Percentiles rank a stretch among this genome's conserved stretches.
Conservation (phyloP, 208 protist genomes). For the Borovskyia barvae region DNA sequence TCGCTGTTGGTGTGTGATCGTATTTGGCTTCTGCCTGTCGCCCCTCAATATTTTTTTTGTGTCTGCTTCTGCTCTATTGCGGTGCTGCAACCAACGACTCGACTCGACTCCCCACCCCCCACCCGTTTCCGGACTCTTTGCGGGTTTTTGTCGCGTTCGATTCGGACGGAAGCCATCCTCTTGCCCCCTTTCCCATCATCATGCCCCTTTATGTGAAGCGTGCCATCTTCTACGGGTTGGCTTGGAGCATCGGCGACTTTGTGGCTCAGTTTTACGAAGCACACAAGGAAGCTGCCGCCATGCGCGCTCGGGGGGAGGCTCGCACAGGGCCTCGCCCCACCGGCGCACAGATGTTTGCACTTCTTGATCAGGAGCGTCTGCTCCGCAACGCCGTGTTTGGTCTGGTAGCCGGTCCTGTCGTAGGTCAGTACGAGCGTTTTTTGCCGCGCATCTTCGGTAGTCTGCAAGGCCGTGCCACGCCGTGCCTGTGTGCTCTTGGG, state of each 20-base stretch:
- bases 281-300: conserved; percentile 46
- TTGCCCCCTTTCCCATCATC: not conserved
- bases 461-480: conserved; percentile 25
- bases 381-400: conserved; percentile 47
- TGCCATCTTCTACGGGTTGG: conserved; percentile 17
- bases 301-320: conserved; percentile 38
- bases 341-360: conserved; percentile 41
- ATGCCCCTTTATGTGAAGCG: conserved; percentile 12
- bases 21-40: no score
- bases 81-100: no score
- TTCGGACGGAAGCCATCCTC: not conserved
- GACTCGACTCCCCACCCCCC: no score
- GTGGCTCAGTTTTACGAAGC: conserved; percentile 72
- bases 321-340: conserved; percentile 29
- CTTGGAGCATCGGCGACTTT: conserved; percentile 63
- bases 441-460: conserved; percentile 39
- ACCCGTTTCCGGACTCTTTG: no score
- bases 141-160: no score
- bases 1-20: no score
- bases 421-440: conserved; percentile 25
- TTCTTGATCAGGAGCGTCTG: conserved; percentile 61
- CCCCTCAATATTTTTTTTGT: no score
- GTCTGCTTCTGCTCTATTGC: no score
- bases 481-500: conserved; percentile 44
- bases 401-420: conserved; percentile 21